Evolutionary conservation across 768 basidiomycete species (phyloP).

Genomic region (Cyathus striatus): DNA sequence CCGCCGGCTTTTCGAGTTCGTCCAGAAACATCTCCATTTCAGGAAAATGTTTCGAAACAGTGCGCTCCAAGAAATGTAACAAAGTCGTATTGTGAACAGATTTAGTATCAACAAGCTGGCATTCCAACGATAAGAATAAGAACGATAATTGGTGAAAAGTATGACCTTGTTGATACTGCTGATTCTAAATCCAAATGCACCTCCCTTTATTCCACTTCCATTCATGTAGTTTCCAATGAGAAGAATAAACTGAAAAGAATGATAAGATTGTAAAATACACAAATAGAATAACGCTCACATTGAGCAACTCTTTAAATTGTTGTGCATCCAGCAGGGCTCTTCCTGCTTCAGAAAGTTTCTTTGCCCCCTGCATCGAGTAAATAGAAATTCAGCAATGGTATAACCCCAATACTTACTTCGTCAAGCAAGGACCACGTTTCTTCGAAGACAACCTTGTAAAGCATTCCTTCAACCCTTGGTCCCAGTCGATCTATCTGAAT

Average conservation of each 20-base stretch:
- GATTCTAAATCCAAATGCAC: constrained; percentile 94
- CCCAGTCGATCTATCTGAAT: constrained; percentile 90
- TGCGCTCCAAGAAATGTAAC: constrained; percentile 90
- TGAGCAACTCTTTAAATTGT: constrained; percentile 86
- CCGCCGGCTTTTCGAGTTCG: constrained; percentile 84
- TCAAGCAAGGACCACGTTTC: constrained; percentile 81
- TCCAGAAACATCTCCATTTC: constrained; percentile 85
- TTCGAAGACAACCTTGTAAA: constrained; percentile 84
- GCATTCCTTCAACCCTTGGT: constrained; percentile 92
- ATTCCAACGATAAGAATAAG: constrained; percentile 1
- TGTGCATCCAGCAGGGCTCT: constrained; percentile 75
- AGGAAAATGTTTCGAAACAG: constrained; percentile 82
- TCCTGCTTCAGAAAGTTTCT: constrained; percentile 78
- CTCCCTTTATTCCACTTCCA: constrained; percentile 91
- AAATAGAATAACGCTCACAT: constrained; percentile 33
- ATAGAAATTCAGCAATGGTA: constrained; percentile 2
- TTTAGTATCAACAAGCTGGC: constrained; percentile 93
- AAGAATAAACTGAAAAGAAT: constrained; percentile 65
- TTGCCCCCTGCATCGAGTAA: constrained; percentile 53
- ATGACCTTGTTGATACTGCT: constrained; percentile 95
- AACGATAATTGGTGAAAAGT: neutral
- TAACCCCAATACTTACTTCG: constrained; percentile 41
- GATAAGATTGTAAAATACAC: neutral
- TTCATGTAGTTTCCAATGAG: constrained; percentile 99
- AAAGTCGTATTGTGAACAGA: constrained; percentile 92